Base-by-base conservation (phyloP, 441 rosid species). In the Populus hybrid region DNA sequence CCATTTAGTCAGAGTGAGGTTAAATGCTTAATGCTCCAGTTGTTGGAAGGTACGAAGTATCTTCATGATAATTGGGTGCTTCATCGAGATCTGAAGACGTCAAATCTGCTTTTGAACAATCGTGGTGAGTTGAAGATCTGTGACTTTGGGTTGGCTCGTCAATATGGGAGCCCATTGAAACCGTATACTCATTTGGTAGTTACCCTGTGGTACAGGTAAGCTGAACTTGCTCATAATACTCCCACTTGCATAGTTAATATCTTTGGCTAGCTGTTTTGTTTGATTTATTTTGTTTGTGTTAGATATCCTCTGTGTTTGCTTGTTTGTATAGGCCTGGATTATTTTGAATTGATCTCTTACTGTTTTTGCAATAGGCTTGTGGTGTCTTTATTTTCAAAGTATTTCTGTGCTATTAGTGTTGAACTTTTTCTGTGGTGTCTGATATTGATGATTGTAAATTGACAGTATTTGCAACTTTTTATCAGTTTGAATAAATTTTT, bases 41-140 rank as follows among this genome's bases (percentile, higher is more conserved):
- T 97, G 46, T 85, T 97, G 79, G 95, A 94, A 81, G 99, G 99
- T 75, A 89, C 89, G 73, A 92, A 94, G 83, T 94, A 92, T 92
- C 97, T 97, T 82, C 99, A 97, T 84, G 98, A 94, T 84, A 97
- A 97, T 77, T 97, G 99, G 98, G 98, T 97, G 80, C 98, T 97
- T 71, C 99, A 97, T 83, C 90, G 99, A 78, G 99, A 97, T 89
- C 81, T 97, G 80, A 97, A 97, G 84, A 93, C 99, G 14, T 97
- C 99, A 67, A 97, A 97, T 89, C 81, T 97, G 82, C 98, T 97
- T 84, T 80, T 97, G 75, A 97, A 97, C 82, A 97, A 97, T 80
- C 85, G 93, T 26, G 99, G 99, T 83, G 98, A 97, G 87, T 84
- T 97, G 87, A 97, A 97, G 86, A 93, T 96, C 74, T 96, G 99